Conservation (phyloP, 495 filamentous ascomycete genomes). For the Bacidia rubella region DNA sequence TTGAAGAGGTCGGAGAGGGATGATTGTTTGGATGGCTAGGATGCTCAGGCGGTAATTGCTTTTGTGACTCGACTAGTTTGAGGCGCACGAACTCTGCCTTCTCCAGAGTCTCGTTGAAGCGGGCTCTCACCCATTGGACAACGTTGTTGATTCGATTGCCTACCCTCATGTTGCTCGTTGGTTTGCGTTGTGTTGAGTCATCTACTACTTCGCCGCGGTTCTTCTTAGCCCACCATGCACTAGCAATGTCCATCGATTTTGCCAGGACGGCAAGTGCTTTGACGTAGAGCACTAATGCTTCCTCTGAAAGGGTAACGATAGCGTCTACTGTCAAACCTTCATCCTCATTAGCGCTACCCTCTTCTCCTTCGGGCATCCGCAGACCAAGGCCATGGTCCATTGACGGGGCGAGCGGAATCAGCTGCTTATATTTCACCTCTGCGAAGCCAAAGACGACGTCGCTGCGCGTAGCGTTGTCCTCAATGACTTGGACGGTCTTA, state of each 20-base stretch:
- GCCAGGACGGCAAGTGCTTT: conserved; percentile 80
- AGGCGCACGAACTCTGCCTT: conserved; percentile 85
- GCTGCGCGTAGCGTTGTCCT: conserved; percentile 81
- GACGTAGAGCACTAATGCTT: conserved; percentile 90
- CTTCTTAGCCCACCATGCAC: conserved; percentile 78
- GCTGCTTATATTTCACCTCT: conserved; percentile 95
- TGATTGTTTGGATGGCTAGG: conserved; percentile 75
- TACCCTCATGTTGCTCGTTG: conserved; percentile 38
- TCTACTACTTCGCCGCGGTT: conserved; percentile 49
- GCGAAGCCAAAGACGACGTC: conserved; percentile 95
- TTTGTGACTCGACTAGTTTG: conserved; percentile 78
- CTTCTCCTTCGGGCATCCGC: conserved; percentile 35
- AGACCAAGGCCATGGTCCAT: conserved; percentile 56
- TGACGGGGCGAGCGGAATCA: conserved; percentile 74
- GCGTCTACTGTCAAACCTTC: conserved; percentile 74
- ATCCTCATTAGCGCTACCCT: conserved; percentile 30
- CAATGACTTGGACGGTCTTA: conserved; percentile 62
- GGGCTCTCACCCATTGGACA: conserved; percentile 84
- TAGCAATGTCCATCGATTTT: conserved; percentile 93
- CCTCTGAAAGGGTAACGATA: conserved; percentile 75
- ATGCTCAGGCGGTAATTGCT: conserved; percentile 68
- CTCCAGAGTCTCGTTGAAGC: conserved; percentile 93
- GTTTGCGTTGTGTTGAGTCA: conserved; percentile 25
- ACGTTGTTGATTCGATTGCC: conserved; percentile 73
- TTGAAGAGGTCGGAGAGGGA: conserved; percentile 35